These are phyloP conservation scores for Colletotrichum cuscutae DNA, from an alignment of 2,329 filamentous ascomycete species.

Conservation along the genomic window DNA sequence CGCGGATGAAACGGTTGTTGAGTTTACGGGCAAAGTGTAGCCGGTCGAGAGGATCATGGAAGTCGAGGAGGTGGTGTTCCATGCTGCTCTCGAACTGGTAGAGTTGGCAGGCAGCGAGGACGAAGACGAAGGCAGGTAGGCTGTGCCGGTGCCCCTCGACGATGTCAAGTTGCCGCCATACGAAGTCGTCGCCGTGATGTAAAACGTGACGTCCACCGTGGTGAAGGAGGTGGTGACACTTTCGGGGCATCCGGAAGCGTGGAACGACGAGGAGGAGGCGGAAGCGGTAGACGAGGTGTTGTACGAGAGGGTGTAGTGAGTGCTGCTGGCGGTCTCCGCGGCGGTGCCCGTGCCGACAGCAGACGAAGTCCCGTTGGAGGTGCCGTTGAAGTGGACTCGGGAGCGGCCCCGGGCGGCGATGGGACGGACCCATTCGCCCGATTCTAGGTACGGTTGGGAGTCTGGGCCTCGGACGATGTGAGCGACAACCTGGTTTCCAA, in stretches of 20 bases:
- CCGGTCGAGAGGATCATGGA: neutral
- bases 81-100: neutral
- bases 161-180: conserved; percentile 25
- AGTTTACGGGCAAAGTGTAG: neutral
- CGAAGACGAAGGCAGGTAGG: neutral
- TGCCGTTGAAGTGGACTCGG: conserved; percentile 20
- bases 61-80: conserved; percentile 3
- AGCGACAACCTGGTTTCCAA: conserved; percentile 7
- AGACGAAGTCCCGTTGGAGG: conserved; percentile 20
- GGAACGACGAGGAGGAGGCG: neutral
- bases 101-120: neutral
- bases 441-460: neutral
- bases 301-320: neutral
- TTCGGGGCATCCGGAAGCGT: neutral
- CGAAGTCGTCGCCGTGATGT: conserved; percentile 43
- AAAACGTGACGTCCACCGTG: conserved; percentile 46
- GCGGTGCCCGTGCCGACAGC: neutral
- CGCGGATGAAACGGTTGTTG: neutral
- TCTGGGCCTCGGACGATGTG: neutral
- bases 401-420: neutral
- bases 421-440: neutral
- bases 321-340: neutral
- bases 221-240: conserved; percentile 43
- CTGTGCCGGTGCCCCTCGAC: neutral
- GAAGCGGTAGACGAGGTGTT: conserved; percentile 5